Percentiles rank a stretch among this genome's conserved stretches.
These are phyloP conservation scores for Kalmusia sp. DNA, from an alignment of 2,329 filamentous ascomycete genomes.

Conservation along the genomic window DNA sequence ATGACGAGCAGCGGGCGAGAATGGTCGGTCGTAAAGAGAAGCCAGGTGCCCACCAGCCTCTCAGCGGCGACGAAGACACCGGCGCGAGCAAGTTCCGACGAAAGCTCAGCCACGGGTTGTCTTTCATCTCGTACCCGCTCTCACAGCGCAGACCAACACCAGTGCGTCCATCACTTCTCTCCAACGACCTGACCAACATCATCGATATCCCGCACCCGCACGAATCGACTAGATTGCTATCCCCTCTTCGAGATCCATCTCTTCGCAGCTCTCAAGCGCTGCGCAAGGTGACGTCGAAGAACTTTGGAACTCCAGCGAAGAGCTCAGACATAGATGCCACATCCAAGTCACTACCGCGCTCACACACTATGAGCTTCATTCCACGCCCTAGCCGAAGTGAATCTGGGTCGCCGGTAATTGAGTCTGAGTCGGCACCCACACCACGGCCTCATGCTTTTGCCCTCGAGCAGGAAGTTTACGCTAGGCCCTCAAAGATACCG, in stretches of 20 bases:
- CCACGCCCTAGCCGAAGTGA: constrained; percentile 29
- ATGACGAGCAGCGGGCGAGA: constrained; percentile 13
- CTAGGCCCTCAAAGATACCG: constrained; percentile 35
- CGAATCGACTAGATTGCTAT: constrained; percentile 16
- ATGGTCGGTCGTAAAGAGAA: constrained; percentile 40
- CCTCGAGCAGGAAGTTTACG: constrained; percentile 12
- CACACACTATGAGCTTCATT: constrained; percentile 42
- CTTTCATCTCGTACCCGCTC: constrained; percentile 40
- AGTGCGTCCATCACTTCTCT: constrained; percentile 19
- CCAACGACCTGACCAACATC: constrained; percentile 12
- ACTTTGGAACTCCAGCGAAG: background rate
- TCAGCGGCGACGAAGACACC: constrained; percentile 15
- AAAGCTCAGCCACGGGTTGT: constrained; percentile 42
- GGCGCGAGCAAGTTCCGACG: constrained; percentile 37
- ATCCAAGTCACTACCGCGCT: constrained; percentile 31
- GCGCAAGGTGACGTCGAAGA: background rate
- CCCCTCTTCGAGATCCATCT: constrained; percentile 13
- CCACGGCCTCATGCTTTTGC: constrained; percentile 3
- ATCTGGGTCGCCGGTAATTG: constrained; percentile 12
- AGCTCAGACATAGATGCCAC: constrained; percentile 20
- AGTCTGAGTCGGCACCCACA: constrained; percentile 10
- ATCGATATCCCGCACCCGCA: constrained; percentile 8
- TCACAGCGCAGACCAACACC: constrained; percentile 35
- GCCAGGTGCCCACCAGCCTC: constrained; percentile 18
- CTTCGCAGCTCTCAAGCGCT: constrained; percentile 1